Base-by-base conservation (phyloP, 1,139 yeast genomes). In the Suhomyces atakaporum region DNA sequence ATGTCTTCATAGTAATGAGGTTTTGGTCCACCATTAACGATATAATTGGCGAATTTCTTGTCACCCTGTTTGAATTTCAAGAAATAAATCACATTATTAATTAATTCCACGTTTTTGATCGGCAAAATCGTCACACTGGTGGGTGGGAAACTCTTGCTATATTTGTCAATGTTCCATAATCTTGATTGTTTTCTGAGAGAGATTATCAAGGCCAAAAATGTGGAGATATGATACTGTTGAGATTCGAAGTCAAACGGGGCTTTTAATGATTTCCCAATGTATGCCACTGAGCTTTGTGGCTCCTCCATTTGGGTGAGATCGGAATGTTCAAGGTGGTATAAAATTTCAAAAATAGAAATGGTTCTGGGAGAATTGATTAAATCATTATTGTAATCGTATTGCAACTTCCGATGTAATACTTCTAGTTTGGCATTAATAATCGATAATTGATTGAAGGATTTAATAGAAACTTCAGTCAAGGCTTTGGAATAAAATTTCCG, bases 391-490 rank as follows among this genome's bases (percentile, higher is more conserved):
- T 66, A 71, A 42, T 63, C 61, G 50, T 66, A 62, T 54, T 80
- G 88, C 16, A 82, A 53, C 3, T 63, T 51, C 38, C 79, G 63
- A 54, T 83, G 86, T 18, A 82, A 49, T 3, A 67, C 47, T 51
- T 79, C 84, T 33, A 83, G 60, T 45, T 74, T 74, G 33, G 58
- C 49, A 15, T 44, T 42, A 31, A 48, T 43, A 3, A 27, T 33
- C 13, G 46, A 38, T n/a, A 49, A 35, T 22, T 47, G 47, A 31
- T 42, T 42, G 31, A 45, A 47, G 5, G 54, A 52, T 5, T 50
- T 45, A n/a, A 63, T 54, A 2, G 73, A 58, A 5, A 69, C 42
- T 3, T 53, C 44, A 1, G 61, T 52, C 34, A 71, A 57, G 0
- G 60, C 54, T 6, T 43, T 43, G 8, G 62, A 53, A 39, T 60